Base-by-base conservation (phyloP, 371 early-diverging fungal species). In the Apophysomyces elegans region DNA sequence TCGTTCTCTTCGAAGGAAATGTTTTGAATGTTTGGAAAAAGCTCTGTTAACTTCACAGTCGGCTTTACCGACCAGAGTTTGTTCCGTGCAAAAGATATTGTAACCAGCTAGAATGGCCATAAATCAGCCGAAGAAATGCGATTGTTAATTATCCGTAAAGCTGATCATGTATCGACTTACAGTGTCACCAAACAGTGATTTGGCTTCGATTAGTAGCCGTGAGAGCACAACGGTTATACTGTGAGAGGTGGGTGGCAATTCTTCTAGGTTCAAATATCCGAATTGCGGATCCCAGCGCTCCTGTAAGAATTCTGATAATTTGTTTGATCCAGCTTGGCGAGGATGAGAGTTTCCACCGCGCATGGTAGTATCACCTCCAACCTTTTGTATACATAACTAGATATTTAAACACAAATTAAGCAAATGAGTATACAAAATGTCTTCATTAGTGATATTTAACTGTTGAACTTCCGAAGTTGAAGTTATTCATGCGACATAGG, bases 1-100 rank as follows among this genome's bases (percentile, higher is more conserved):
- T 76, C 70, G 45, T 90, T 90, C 57, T 86, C 83, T 58, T 80
- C 72, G 39, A 90, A 74, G 1, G 88, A 88, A 16, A 90, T 57
- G 60, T 86, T 87, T 57, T 74, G 72, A 9, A 90, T 41, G 50
- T 79, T 75, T 7, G 88, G 90, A 9, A 85, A 77, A 12, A 71
- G 66, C 7, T 79, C 72, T 1, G 78, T 61, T n/a, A 87, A 59
- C 36, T 71, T 76, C 7, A 61, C 56, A 7, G 88, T 65, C 5
- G 83, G 85, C 7, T 69, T 62, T 16, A 84, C 73, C 1, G 71
- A 72, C 65, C 79, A 75, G 11, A 88, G 63, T 3, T 72, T 70
- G 62, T 87, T 87, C 32, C 77, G 69, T 5, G 84, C 76, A 54
- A 88, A 77, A 7, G 86, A 86, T 39, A 90, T 68, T 0, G 86